Percentiles rank a stretch among this genome's conserved stretches.
phyloP scores from a whole-genome alignment of 2,329 filamentous ascomycete species.

The Trichoderma sp. region DNA sequence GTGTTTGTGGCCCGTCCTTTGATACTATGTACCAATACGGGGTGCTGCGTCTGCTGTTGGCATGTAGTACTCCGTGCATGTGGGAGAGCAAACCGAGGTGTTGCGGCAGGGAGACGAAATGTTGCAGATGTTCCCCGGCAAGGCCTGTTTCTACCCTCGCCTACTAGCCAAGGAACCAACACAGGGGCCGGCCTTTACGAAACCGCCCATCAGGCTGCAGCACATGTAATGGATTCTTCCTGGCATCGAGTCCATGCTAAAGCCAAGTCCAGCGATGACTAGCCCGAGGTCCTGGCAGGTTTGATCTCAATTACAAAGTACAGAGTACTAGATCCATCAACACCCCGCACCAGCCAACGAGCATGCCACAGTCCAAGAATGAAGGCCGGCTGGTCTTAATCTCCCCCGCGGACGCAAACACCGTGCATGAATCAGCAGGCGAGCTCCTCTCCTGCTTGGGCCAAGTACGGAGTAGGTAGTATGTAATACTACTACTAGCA shows the following conservation, averaged over 20 bases:
- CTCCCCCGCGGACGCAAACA: not conserved
- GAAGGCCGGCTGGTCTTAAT: not conserved
- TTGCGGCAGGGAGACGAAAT: not conserved
- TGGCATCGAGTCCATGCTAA: not conserved
- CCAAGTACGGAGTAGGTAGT: not conserved
- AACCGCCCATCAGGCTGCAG: not conserved
- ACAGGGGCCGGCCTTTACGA: not conserved
- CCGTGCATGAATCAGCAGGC: not conserved
- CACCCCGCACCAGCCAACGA: slow-evolving; percentile 8
- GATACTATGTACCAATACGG: not conserved
- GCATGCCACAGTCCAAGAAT: not conserved
- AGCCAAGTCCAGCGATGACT: not conserved
- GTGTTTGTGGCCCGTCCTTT: not conserved
- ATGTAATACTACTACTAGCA: not conserved
- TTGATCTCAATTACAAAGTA: too few relatives aligned
- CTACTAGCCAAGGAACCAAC: not conserved
- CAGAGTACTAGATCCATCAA: not conserved
- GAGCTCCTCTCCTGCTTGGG: not conserved
- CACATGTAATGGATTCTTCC: not conserved
- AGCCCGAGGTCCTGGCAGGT: not conserved
- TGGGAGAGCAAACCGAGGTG: not conserved
- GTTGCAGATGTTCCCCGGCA: slow-evolving; percentile 3
- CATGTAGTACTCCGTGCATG: too few relatives aligned
- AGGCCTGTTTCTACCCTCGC: not conserved
- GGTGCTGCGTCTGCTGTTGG: not conserved